These are phyloP conservation scores for Fragosphaeria purpurea DNA, from an alignment of 2,329 filamentous ascomycete species.

Conservation along the genomic window DNA sequence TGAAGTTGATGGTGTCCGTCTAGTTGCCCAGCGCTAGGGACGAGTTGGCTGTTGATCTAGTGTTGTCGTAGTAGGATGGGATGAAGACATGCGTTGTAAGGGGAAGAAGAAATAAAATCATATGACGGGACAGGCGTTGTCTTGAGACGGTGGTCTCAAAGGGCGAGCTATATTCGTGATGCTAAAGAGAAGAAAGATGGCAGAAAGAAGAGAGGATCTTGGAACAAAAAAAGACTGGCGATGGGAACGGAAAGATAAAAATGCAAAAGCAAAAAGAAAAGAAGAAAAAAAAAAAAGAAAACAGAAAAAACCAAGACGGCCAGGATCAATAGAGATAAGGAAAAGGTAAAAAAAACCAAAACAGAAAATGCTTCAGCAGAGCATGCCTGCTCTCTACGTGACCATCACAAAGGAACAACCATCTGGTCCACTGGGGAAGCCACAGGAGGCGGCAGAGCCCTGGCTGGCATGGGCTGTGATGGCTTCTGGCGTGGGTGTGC, in stretches of 20 bases:
- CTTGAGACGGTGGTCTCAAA: background rate
- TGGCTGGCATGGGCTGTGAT: no score
- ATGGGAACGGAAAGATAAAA: background rate
- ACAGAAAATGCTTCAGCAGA: background rate
- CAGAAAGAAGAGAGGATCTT: background rate
- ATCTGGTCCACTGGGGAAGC: no score
- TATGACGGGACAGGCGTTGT: background rate
- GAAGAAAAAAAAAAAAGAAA: background rate
- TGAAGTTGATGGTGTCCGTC: no score
- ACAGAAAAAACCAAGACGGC: background rate
- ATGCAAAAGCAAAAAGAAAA: background rate
- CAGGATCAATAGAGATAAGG: no score
- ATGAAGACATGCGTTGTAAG: constrained; percentile 1
- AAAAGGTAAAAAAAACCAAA: background rate
- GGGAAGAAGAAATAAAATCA: background rate
- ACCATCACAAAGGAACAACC: no score
- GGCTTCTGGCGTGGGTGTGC: no score
- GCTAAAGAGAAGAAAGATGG: background rate
- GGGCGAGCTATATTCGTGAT: no score
- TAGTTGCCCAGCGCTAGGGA: no score
- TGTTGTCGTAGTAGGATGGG: background rate
- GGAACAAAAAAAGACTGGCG: background rate
- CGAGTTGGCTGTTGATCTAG: background rate
- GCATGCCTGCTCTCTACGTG: background rate
- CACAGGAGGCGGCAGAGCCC: no score